Base-by-base conservation (phyloP, 768 basidiomycete species). In the Jaapia argillacea region DNA sequence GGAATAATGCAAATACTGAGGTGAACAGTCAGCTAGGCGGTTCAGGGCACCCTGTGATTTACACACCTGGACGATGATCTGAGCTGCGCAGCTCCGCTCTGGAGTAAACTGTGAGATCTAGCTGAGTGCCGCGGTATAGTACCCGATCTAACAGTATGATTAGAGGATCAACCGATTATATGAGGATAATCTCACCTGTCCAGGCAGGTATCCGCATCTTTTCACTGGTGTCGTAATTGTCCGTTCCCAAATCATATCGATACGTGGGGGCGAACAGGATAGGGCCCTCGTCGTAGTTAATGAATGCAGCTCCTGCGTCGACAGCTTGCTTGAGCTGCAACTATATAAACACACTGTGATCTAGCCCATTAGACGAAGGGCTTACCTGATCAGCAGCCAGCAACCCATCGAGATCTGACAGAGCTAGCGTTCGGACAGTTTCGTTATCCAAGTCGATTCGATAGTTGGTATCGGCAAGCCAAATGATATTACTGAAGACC, bases 131-230 rank as follows among this genome's bases (percentile, higher is more conserved):
- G 48, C 76, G 77, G 65, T 83, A 93, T 45, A 99, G 58, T 5
- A 99, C 79, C n/a, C 96, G 87, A 67, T 99, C 96, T 91, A 54
- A n/a, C 25, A 39, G 36, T n/a, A n/a, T n/a, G n/a, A n/a, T 12
- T 36, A 28, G 28, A 41, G 36, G 12, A n/a, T 54, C 43, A 59
- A 37, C 44, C 48, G 31, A 21, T 25, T 33, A 25, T 24, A 44
- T 26, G 13, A 23, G n/a, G 28, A 24, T 33, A 24, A 26, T 23
- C 73, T 46, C 44, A 91, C 91, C 91, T 53, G 94, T 98, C 93
- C 93, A 98, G 14, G 94, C 90, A 4, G 96, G 96, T 56, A 96
- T 84, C 21, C 96, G 77, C 74, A 82, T 78, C 67, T 98, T 99
- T 63, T 98, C 96, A 57, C 89, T 87, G 12, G 89, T 85, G 59